Percentiles rank a stretch among this genome's conserved stretches.
Evolutionary conservation across 768 basidiomycete genomes (phyloP).

Genomic region (Russula sp.): DNA sequence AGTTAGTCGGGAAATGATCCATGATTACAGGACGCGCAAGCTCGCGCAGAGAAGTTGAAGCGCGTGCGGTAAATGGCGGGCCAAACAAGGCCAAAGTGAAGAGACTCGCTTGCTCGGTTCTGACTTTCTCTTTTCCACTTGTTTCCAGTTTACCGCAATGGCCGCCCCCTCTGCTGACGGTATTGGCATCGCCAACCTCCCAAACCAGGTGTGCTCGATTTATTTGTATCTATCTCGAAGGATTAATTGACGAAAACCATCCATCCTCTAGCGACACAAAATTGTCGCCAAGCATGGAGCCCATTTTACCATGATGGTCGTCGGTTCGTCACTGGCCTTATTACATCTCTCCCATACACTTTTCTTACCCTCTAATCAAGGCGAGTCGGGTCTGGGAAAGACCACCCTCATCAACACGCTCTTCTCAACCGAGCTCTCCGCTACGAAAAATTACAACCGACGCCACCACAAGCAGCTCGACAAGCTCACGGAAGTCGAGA

Average conservation of each 20-base stretch:
- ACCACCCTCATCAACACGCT: constrained; percentile 98
- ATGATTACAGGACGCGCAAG: too few relatives aligned
- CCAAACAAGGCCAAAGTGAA: constrained; percentile 18
- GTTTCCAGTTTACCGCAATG: constrained; percentile 13
- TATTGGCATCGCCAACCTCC: constrained; percentile 94
- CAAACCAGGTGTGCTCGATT: constrained; percentile 73
- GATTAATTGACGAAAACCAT: not conserved
- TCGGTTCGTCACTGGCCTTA: constrained; percentile 58
- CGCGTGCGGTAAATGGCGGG: not conserved
- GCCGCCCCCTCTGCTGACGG: constrained; percentile 51
- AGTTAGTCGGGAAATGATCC: constrained; percentile 84
- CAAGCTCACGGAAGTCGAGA: constrained; percentile 97
- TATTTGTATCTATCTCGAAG: constrained; percentile 32
- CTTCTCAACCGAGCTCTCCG: constrained; percentile 94
- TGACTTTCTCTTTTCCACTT: not conserved
- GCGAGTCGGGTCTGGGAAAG: constrained; percentile 96
- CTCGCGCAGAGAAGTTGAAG: too few relatives aligned
- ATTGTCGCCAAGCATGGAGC: constrained; percentile 97
- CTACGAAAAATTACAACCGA: constrained; percentile 82
- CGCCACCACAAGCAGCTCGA: constrained; percentile 96
- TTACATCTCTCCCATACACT: constrained; percentile 1
- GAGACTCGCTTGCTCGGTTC: not conserved
- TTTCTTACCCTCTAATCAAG: constrained; percentile 40
- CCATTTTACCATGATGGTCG: constrained; percentile 99
- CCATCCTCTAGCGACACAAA: constrained; percentile 78